Percentiles rank a stretch among this genome's conserved stretches.
Conservation (phyloP, 1,139 yeast genomes). For the Geotrichum candidum region DNA sequence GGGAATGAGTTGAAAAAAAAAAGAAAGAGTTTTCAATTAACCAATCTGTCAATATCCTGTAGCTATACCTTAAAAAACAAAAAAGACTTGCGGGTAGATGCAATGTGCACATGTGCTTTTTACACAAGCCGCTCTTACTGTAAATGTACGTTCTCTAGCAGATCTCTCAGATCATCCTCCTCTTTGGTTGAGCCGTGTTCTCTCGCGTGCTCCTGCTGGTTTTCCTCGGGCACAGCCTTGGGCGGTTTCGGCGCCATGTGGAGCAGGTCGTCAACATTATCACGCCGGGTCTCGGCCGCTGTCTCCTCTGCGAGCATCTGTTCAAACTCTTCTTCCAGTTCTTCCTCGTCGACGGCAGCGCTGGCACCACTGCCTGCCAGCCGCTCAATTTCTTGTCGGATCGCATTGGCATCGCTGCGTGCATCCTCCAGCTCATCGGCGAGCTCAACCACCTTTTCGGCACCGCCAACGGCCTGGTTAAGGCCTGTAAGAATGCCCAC, state of each 20-base stretch:
- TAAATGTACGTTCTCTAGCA: constrained; percentile 3
- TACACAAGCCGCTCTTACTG: neutral
- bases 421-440: constrained; percentile 35
- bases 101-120: neutral
- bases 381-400: constrained; percentile 29
- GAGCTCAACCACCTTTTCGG: constrained; percentile 34
- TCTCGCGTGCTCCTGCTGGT: neutral
- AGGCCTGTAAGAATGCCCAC: constrained; percentile 29
- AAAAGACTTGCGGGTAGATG: no score
- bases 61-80: neutral
- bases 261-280: constrained; percentile 2
- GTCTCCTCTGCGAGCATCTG: constrained; percentile 21
- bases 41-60: neutral
- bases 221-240: neutral
- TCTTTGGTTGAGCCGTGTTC: neutral
- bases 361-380: constrained; percentile 17
- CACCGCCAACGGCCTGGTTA: constrained; percentile 33
- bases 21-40: neutral
- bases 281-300: neutral
- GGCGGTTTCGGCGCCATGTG: constrained; percentile 6
- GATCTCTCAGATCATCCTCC: constrained; percentile 2
- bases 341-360: constrained; percentile 27
- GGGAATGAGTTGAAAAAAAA: constrained; percentile 1
- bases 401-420: constrained; percentile 31
- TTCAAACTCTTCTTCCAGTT: constrained; percentile 30